Percentiles rank a stretch among this genome's conserved stretches.
These are phyloP conservation scores for Nitzschia sp. DNA, from an alignment of 108 stramenopile genomes.

Conservation along the genomic window DNA sequence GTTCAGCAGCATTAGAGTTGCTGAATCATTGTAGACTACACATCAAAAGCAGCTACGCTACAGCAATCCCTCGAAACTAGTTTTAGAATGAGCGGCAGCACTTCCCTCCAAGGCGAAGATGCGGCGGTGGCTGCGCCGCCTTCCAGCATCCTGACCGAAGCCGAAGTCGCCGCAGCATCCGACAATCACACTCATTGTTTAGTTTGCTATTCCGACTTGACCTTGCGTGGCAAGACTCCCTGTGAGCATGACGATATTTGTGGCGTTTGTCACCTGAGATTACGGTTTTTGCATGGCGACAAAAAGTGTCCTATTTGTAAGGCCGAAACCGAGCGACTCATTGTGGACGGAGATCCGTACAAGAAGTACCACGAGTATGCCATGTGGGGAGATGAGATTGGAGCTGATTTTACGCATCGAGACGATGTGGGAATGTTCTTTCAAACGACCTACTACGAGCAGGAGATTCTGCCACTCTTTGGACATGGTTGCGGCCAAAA, in stretches of 20 bases:
- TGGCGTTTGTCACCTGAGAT: conserved; percentile 69
- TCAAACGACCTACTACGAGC: conserved; percentile 51
- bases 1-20: no score
- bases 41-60: no score
- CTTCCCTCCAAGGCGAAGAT: no score
- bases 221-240: conserved; percentile 54
- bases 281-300: conserved; percentile 74
- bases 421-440: conserved; percentile 85
- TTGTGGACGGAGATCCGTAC: conserved; percentile 53
- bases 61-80: no score
- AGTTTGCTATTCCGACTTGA: conserved; percentile 72
- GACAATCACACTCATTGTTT: conserved; percentile 45
- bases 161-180: neutral
- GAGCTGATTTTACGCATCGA: conserved; percentile 49
- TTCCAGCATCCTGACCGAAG: neutral
- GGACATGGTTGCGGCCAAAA: conserved; percentile 56
- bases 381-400: conserved; percentile 74
- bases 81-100: no score
- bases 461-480: conserved; percentile 62
- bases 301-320: conserved; percentile 85
- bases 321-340: conserved; percentile 58
- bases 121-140: neutral
- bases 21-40: no score
- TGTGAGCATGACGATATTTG: conserved; percentile 88
- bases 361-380: conserved; percentile 61